Evolutionary conservation across 108 stramenopile genomes (phyloP).

Genomic region (Cyclostephanos invisitatus): DNA sequence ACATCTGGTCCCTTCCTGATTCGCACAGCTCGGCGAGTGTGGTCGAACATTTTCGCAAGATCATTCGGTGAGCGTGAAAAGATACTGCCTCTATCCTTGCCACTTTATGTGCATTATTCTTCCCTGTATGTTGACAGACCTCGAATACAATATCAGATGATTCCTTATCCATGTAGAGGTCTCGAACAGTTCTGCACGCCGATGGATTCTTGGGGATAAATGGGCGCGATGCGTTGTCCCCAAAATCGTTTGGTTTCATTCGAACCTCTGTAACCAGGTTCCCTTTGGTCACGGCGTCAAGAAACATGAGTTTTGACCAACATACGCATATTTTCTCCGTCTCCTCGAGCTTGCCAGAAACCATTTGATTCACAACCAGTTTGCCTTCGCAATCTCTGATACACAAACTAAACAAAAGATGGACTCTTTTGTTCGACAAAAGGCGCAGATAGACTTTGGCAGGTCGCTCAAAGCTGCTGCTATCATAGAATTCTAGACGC

Average conservation of each 20-base stretch:
- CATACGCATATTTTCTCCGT: too few relatives aligned
- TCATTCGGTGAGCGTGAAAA: constrained; percentile 1
- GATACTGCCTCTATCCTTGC: background rate
- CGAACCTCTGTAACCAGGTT: background rate
- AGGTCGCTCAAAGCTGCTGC: too few relatives aligned
- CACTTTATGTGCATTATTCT: background rate
- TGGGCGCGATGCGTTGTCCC: background rate
- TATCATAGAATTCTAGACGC: background rate
- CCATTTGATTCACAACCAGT: too few relatives aligned
- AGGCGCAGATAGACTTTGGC: too few relatives aligned
- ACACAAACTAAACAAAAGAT: too few relatives aligned
- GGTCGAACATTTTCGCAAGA: background rate
- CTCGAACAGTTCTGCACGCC: background rate
- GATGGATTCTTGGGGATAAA: constrained; percentile 7
- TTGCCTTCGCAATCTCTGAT: too few relatives aligned
- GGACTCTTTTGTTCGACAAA: too few relatives aligned
- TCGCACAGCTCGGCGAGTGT: constrained; percentile 6
- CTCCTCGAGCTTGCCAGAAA: too few relatives aligned
- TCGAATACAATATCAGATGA: constrained; percentile 7
- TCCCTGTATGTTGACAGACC: background rate
- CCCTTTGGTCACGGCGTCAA: background rate
- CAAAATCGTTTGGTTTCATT: background rate
- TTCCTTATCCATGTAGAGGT: constrained; percentile 5
- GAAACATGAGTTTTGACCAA: background rate
- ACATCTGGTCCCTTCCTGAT: background rate